phyloP scores from a whole-genome alignment of 1,284 basidiomycete species.

The Agaricales sp. region DNA sequence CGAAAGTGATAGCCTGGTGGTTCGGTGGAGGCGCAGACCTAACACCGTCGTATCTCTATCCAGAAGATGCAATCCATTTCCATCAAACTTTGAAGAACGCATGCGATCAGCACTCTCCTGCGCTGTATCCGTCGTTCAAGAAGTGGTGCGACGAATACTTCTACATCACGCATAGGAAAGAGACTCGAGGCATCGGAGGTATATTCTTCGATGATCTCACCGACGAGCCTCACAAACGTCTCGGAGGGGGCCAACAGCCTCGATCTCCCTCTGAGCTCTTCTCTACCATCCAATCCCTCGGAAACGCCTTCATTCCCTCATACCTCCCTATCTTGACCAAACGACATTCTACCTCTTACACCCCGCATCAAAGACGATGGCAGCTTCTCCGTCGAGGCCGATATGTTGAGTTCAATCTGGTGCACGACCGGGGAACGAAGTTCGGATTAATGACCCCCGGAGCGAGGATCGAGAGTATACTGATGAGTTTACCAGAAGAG shows the following conservation, averaged over 20 bases:
- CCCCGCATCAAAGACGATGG: conserved; percentile 71
- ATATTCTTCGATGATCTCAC: conserved; percentile 94
- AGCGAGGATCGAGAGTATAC: conserved; percentile 85
- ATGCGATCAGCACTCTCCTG: conserved; percentile 64
- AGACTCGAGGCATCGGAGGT: conserved; percentile 87
- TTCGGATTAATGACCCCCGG: conserved; percentile 89
- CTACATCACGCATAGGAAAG: conserved; percentile 84
- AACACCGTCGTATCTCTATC: conserved; percentile 89
- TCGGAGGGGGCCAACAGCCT: conserved; percentile 17
- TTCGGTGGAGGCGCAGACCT: conserved; percentile 97
- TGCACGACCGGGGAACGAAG: conserved; percentile 80
- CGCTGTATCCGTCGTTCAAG: conserved; percentile 80
- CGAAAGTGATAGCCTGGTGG: conserved; percentile 86
- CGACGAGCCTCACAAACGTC: conserved; percentile 43
- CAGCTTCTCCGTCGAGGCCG: conserved; percentile 82
- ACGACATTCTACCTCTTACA: conserved; percentile 45
- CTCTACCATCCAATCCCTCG: conserved; percentile 58
- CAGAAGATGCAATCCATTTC: conserved; percentile 84
- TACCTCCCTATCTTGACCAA: conserved; percentile 77
- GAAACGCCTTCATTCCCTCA: conserved; percentile 77
- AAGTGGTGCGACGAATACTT: conserved; percentile 99
- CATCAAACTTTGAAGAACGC: conserved; percentile 72
- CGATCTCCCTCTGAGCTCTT: conserved; percentile 40
- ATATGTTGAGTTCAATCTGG: conserved; percentile 93
- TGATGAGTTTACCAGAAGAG: conserved; percentile 87